Base-by-base conservation (phyloP, 1,139 yeast genomes). In the Blastobotrys illinoisensis region DNA sequence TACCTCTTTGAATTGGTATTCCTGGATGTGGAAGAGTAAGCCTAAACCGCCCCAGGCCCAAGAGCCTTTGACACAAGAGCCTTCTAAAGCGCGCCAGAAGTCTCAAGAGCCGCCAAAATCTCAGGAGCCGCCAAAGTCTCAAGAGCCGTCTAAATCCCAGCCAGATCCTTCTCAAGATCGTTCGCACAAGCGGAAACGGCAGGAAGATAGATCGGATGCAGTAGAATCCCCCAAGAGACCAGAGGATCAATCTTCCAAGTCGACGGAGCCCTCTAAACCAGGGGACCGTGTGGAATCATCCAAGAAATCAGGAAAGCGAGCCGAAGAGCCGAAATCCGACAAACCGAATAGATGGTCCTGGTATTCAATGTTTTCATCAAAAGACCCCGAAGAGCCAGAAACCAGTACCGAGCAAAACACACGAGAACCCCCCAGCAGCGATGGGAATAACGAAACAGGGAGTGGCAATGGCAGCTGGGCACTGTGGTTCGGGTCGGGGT, bases 401-500 rank as follows among this genome's bases (percentile, higher is more conserved):
- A 46, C 20, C 19, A 24, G 28, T 13, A n/a, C 40, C 6, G 40
- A 11, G 7, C 40, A 32, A 13, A 16, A 7, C 7, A 4, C 21
- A 11, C 13, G 19, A 24, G 23, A 43, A 21, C 5, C 9, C 36
- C 2, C 46, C 40, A 13, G 23, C 18, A 32, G 23, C 18, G 13
- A 21, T 47, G 44, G 19, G 2, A 48, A 19, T 16, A 14, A 40
- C 44, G 32, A 32, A 40, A 13, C n/a, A 20, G 16, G 14, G 2
- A 21, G 19, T 7, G 18, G 13, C 49, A 14, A 19, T 44, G 19
- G 53, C 50, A 2, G 53, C 54, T 18, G 52, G 63, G 13, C 55
- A 69, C 2, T 71, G 74, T 73, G 74, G 70, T 3, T 71, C 70
- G 53, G 69, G 71, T 60, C 68, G 5, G 32, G 72, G 71, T 60